Evolutionary conservation across 1,284 basidiomycete genomes (phyloP).

Genomic region (Microbotryum intermedium): DNA sequence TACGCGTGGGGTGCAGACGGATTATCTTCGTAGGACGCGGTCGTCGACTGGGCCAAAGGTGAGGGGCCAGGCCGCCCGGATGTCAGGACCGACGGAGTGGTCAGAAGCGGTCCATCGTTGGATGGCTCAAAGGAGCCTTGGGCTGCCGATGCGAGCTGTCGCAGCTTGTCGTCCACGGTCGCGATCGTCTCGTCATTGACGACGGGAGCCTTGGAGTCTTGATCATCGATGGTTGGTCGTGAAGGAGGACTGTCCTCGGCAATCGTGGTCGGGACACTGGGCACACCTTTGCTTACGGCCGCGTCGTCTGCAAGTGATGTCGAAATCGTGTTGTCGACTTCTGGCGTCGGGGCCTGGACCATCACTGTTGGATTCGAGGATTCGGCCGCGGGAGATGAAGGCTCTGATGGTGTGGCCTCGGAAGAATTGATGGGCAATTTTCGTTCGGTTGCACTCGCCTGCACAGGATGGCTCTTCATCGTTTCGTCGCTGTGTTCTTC

Average conservation of each 20-base stretch:
- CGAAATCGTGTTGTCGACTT: not conserved
- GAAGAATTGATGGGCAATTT: not conserved
- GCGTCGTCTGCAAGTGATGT: not conserved
- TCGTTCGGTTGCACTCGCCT: too few species aligned
- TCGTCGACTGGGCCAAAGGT: constrained; percentile 7
- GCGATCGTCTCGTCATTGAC: not conserved
- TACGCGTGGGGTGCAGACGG: too few species aligned
- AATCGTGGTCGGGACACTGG: constrained; percentile 20
- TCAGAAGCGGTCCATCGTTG: constrained; percentile 3
- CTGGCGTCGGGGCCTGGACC: not conserved
- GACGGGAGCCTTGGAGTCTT: not conserved
- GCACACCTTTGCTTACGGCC: not conserved
- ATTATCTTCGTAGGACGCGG: too few species aligned
- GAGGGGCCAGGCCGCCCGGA: constrained; percentile 13
- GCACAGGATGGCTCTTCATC: not conserved
- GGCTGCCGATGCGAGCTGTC: not conserved
- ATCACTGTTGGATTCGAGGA: not conserved
- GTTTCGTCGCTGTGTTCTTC: not conserved
- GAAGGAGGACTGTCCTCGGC: constrained; percentile 8
- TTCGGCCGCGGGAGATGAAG: not conserved
- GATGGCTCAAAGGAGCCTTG: not conserved
- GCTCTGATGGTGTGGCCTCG: constrained; percentile 4
- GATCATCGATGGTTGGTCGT: not conserved
- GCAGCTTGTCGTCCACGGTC: not conserved
- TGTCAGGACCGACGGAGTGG: not conserved